phyloP scores from a whole-genome alignment of 2,329 filamentous ascomycete species.

The Ceratocystis colombiana region DNA sequence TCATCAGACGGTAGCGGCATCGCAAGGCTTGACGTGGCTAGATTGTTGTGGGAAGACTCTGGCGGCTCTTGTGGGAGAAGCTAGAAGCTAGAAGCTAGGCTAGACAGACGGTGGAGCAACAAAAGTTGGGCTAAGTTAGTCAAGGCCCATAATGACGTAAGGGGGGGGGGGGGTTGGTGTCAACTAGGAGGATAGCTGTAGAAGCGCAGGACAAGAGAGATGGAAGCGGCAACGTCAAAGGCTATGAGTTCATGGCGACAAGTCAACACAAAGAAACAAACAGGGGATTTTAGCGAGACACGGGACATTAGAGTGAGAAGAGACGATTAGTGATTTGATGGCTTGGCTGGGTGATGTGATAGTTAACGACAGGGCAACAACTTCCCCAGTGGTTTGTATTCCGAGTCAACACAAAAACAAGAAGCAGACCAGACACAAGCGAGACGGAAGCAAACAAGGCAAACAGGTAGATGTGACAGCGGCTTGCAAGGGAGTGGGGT shows the following conservation, averaged over 20 bases:
- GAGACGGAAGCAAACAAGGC: too few species aligned
- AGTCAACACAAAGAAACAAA: neutral
- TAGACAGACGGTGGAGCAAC: slow-evolving; percentile 38
- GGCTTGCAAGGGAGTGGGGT: neutral
- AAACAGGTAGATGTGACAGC: neutral
- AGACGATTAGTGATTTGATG: neutral
- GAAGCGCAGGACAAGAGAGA: neutral
- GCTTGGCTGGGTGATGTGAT: too few species aligned
- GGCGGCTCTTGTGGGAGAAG: slow-evolving; percentile 36
- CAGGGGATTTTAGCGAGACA: neutral
- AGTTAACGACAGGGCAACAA: too few species aligned
- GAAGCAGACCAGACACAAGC: too few species aligned
- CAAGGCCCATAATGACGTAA: slow-evolving; percentile 25
- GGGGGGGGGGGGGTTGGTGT: neutral
- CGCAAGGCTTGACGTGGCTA: slow-evolving; percentile 32
- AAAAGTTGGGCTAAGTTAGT: slow-evolving; percentile 30
- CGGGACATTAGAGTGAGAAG: neutral
- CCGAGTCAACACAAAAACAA: too few species aligned
- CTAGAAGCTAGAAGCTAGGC: slow-evolving; percentile 28
- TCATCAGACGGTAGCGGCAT: slow-evolving; percentile 54
- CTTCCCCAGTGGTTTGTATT: too few species aligned
- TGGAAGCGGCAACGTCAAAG: neutral
- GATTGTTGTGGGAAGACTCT: too few species aligned
- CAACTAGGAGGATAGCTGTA: slow-evolving; percentile 1
- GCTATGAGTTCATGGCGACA: neutral